These are phyloP conservation scores for Myriosclerotinia scirpicola DNA, from an alignment of 2,329 filamentous ascomycete genomes.

Conservation along the genomic window DNA sequence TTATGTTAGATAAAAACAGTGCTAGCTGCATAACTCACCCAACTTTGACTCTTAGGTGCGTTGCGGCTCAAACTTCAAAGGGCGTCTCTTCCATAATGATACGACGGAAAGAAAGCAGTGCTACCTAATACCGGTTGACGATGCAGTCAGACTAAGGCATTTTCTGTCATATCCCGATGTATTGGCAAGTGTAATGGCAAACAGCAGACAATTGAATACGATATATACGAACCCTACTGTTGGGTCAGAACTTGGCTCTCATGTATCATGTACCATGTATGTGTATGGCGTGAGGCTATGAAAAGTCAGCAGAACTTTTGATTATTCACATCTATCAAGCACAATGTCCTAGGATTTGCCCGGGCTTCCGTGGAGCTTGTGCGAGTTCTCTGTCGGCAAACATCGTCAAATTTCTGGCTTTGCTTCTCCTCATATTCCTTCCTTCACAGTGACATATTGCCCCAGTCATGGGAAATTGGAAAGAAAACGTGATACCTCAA, in stretches of 20 bases:
- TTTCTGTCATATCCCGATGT: neutral
- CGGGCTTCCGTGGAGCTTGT: neutral
- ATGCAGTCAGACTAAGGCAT: slow-evolving; percentile 1
- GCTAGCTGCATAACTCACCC: neutral
- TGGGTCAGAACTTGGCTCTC: neutral
- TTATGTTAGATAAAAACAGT: neutral
- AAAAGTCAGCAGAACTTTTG: neutral
- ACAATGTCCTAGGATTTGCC: neutral
- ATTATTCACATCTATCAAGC: neutral
- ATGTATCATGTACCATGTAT: neutral
- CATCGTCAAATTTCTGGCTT: neutral
- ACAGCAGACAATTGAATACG: neutral
- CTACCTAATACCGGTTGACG: neutral
- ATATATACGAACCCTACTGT: neutral
- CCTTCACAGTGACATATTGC: neutral
- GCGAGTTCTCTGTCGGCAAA: neutral
- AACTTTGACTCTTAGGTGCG: neutral
- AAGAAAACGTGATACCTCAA: neutral
- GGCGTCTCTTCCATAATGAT: neutral
- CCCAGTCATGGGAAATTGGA: neutral
- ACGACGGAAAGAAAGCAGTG: neutral
- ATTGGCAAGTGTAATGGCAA: neutral
- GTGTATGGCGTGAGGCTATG: neutral
- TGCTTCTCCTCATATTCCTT: neutral
- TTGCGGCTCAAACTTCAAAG: neutral